Conservation (phyloP, 176 grass and related monocot genomes). For the Echinochloa phyllopogon region DNA sequence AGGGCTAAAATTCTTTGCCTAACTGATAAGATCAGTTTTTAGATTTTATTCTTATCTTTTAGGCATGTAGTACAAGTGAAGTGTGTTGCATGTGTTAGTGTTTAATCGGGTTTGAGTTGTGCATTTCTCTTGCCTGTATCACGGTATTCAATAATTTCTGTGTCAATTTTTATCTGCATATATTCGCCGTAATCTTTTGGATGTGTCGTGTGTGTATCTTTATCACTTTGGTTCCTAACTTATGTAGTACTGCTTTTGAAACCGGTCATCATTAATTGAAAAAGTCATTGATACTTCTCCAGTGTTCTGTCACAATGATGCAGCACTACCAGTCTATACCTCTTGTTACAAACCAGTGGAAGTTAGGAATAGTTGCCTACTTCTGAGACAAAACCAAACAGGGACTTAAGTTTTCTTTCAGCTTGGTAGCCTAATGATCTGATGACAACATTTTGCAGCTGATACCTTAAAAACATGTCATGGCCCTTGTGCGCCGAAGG, state of each 20-base stretch:
- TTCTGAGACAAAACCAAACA: no score
- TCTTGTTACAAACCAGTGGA: not conserved
- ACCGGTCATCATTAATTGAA: not conserved
- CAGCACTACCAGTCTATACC: no score
- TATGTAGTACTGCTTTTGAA: not conserved
- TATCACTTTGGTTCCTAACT: not conserved
- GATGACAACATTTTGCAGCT: no score
- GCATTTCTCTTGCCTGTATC: no score
- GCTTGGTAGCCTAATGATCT: no score
- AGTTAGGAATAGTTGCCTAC: no score
- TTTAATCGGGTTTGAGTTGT: no score
- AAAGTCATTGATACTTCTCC: not conserved
- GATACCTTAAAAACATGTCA: no score
- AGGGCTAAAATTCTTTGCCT: slow-evolving; percentile 11
- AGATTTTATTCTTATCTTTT: not conserved
- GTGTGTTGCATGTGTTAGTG: not conserved
- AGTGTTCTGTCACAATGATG: not conserved
- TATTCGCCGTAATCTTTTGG: not conserved
- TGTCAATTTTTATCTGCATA: slow-evolving; percentile 5
- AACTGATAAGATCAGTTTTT: not conserved
- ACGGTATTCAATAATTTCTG: not conserved
- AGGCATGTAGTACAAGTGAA: not conserved
- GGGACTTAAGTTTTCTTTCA: no score
- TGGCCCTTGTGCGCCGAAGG: no score
- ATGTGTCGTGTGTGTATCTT: not conserved